phyloP scores from a whole-genome alignment of 2,329 filamentous ascomycete species.

The Alternaria atra region DNA sequence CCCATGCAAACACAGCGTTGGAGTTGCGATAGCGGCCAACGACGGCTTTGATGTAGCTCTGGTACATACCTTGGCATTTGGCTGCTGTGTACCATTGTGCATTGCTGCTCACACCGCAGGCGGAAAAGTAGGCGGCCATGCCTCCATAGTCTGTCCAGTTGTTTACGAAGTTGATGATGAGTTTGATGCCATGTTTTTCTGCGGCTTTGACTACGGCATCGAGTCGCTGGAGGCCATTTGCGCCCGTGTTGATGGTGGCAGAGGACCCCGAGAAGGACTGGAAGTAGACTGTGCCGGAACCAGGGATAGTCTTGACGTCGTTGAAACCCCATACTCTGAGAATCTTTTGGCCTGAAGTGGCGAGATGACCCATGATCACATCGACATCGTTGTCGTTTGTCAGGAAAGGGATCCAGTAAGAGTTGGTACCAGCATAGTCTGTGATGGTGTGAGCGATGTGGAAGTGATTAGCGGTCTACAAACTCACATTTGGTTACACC shows the following conservation, averaged over 20 bases:
- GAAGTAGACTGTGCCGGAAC: constrained; percentile 61
- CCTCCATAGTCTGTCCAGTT: constrained; percentile 75
- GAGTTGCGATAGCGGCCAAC: constrained; percentile 68
- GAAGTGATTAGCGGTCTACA: background rate
- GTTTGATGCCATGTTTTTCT: constrained; percentile 67
- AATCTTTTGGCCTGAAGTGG: constrained; percentile 64
- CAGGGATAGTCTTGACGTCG: constrained; percentile 59
- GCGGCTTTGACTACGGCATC: constrained; percentile 71
- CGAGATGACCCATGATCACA: constrained; percentile 56
- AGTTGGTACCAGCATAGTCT: constrained; percentile 64
- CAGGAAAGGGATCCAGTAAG: constrained; percentile 65
- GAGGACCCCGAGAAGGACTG: constrained; percentile 61
- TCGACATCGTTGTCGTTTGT: constrained; percentile 66
- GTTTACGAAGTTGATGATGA: constrained; percentile 74
- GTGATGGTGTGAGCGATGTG: constrained; percentile 1
- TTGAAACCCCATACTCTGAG: constrained; percentile 71
- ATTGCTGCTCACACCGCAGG: constrained; percentile 62
- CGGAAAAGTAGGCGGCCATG: constrained; percentile 66
- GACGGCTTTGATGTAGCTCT: constrained; percentile 67
- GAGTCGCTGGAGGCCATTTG: constrained; percentile 69
- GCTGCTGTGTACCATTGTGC: constrained; percentile 66
- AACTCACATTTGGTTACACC: constrained; percentile 44
- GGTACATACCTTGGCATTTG: constrained; percentile 62
- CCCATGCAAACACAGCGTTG: constrained; percentile 71
- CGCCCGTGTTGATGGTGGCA: constrained; percentile 69